Evolutionary conservation across 352 stramenopile species (phyloP).

Genomic region (Phytophthora pisi): DNA sequence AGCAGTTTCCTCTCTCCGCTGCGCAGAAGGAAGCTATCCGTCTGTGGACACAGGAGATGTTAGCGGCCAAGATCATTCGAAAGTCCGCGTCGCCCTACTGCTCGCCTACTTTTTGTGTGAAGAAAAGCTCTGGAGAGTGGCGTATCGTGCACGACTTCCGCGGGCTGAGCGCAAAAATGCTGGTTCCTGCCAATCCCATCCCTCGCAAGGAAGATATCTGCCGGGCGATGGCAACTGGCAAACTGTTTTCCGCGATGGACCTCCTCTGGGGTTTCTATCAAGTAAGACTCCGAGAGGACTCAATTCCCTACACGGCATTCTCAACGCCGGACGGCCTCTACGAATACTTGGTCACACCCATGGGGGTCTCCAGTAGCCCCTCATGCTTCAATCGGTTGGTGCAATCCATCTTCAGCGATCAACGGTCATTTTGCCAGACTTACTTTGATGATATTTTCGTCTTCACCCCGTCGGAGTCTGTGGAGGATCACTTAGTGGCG

Average conservation of each 20-base stretch:
- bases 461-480: background rate
- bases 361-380: background rate
- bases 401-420: background rate
- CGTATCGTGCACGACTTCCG: background rate
- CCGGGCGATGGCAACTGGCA: background rate
- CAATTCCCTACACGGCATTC: background rate
- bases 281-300: background rate
- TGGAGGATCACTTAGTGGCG: background rate
- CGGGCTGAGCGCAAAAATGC: background rate
- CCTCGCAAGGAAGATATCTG: background rate
- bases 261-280: background rate
- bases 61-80: background rate
- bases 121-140: background rate
- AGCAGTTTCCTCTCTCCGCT: background rate
- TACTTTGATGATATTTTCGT: conserved; percentile 2
- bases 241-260: background rate
- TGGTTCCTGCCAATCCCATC: background rate
- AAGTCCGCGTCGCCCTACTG: background rate
- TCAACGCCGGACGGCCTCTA: background rate
- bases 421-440: background rate
- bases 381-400: background rate
- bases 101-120: background rate
- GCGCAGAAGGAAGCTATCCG: background rate
- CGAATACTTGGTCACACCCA: background rate
- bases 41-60: background rate